These are phyloP conservation scores for Deuterostichococcus epilithicus DNA, from an alignment of 139 green algal genomes.

Conservation along the genomic window DNA sequence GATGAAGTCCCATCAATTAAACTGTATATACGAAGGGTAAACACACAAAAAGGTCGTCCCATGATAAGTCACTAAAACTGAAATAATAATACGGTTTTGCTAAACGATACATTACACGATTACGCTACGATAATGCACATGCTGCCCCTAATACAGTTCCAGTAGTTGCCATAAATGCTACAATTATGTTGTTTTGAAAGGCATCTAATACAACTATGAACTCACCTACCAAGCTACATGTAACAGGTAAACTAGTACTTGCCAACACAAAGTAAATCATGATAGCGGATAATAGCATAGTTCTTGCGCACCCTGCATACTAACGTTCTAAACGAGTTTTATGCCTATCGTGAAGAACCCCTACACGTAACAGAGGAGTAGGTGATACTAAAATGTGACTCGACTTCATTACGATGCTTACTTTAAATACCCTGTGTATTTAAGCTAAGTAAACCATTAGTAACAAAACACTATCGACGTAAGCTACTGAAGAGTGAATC, in stretches of 20 bases:
- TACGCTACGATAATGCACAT: conserved; percentile 50
- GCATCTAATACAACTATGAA: conserved; percentile 50
- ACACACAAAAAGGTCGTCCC: conserved; percentile 47
- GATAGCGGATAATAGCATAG: conserved; percentile 63
- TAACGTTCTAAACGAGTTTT: conserved; percentile 61
- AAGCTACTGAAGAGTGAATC: conserved; percentile 61
- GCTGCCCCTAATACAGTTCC: conserved; percentile 45
- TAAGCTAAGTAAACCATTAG: conserved; percentile 57
- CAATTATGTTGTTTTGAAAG: conserved; percentile 48
- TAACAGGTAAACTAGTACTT: conserved; percentile 59
- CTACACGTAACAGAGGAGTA: conserved; percentile 60
- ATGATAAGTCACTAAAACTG: conserved; percentile 38
- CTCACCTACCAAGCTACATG: conserved; percentile 61
- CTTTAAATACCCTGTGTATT: conserved; percentile 60
- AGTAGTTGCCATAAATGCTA: conserved; percentile 35
- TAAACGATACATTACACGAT: conserved; percentile 41
- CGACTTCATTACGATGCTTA: conserved; percentile 57
- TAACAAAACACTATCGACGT: conserved; percentile 69
- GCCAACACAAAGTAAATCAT: conserved; percentile 65
- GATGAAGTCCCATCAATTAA: conserved; percentile 46
- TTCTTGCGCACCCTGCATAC: conserved; percentile 47
- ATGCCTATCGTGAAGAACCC: conserved; percentile 57
- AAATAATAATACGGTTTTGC: conserved; percentile 41
- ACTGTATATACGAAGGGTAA: conserved; percentile 41
- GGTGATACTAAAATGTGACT: conserved; percentile 60